Evolutionary conservation across 192 early-diverging fungal genomes (phyloP), one percentile per base, ranked within the genome.

Genomic region (Spizellomyces sp.): DNA sequence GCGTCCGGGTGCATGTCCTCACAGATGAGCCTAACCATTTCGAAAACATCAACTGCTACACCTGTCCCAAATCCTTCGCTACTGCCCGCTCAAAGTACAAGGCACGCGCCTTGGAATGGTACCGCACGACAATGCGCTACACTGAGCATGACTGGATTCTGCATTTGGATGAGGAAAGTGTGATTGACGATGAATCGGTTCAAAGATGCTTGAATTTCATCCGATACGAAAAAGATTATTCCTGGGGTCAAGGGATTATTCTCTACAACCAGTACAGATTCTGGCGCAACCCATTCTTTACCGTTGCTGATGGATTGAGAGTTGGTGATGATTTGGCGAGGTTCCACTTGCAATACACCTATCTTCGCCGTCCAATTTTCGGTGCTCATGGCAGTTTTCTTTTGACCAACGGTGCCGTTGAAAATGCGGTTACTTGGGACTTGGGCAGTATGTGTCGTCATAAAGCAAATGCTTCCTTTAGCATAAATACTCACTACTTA

Each of bases 291-390:
- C 80, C 79, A 69, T 62, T 86, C 66, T 86, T 78, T 76, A 86
- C 85, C 8, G 85, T 86, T 43, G 85, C 82, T 15, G 85, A 86
- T 69, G 82, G 78, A 19, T 45, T 86, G 47, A 71, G 85, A 17
- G 85, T 86, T 42, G 82, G 80, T 47, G 85, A 86, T 76, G 85
- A 86, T 61, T 54, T 86, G 55, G 66, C 79, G 7, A 66, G 85
- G n/a, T 86, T 86, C 77, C 85, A 86, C 62, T 59, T 86, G 21
- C 85, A 86, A 77, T 84, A 83, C 79, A 79, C 80, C 10, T 86
- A 84, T 76, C 76, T 86, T 69, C 80, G 81, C 67, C 72, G 80
- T 0, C 85, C 85, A 9, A 57, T 84, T 58, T 86, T 84, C 65
- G 85, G 85, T 21, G 80, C 80, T 10, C 85, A 86, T 69, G 85